Conservation (phyloP, 495 filamentous ascomycete species). For the Hypoxylon lienhwacheense region DNA sequence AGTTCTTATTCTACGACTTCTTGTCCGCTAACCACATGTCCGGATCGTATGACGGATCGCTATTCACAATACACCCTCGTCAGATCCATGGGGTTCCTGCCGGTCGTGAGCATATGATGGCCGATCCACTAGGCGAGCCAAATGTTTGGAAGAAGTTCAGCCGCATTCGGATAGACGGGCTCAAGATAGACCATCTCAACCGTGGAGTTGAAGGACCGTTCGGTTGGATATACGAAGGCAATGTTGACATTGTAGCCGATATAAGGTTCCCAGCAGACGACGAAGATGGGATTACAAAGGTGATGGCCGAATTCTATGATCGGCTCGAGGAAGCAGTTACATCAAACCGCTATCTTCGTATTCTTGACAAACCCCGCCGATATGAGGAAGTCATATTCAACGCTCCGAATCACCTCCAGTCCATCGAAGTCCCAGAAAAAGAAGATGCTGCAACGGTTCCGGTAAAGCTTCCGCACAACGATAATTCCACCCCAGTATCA, state of each 20-base stretch:
- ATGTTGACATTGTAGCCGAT: constrained; percentile 94
- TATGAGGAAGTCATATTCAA: constrained; percentile 36
- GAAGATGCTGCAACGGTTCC: constrained; percentile 6
- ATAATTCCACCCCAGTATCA: not conserved
- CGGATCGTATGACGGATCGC: constrained; percentile 89
- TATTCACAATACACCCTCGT: constrained; percentile 95
- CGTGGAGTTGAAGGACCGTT: constrained; percentile 92
- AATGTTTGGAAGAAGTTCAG: constrained; percentile 89
- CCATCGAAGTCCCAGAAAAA: constrained; percentile 8
- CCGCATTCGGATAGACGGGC: constrained; percentile 83
- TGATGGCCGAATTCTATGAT: constrained; percentile 93
- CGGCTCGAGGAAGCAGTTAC: constrained; percentile 89
- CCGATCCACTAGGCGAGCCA: constrained; percentile 54
- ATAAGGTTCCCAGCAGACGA: constrained; percentile 87
- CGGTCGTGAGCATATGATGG: constrained; percentile 47
- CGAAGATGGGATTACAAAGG: constrained; percentile 84
- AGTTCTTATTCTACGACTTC: constrained; percentile 98
- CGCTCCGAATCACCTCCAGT: constrained; percentile 18
- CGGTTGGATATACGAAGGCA: constrained; percentile 95
- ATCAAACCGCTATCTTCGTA: constrained; percentile 61
- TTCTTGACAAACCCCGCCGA: constrained; percentile 46
- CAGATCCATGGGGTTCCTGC: constrained; percentile 72
- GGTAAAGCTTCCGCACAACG: constrained; percentile 2
- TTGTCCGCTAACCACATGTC: constrained; percentile 94
- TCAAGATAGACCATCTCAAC: constrained; percentile 95